Evolutionary conservation across 257 asterid genomes (phyloP).

Genomic region (Paulownia fortunei): DNA sequence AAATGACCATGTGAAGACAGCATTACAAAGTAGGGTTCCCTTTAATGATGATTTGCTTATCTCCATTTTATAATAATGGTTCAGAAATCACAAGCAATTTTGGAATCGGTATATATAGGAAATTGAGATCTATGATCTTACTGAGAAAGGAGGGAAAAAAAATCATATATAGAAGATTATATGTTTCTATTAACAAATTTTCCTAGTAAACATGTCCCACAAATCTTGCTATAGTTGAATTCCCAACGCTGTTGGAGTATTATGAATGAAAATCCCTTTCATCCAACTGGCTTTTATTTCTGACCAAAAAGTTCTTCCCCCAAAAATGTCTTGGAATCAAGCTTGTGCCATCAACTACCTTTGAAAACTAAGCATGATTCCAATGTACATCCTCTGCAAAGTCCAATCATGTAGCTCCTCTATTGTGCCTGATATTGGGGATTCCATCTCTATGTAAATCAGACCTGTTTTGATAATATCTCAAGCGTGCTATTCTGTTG

Average conservation of each 20-base stretch:
- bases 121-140: neutral
- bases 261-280: neutral
- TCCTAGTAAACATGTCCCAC: neutral
- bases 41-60: too few relatives aligned
- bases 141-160: neutral
- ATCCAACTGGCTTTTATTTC: neutral
- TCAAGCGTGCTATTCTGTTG: neutral
- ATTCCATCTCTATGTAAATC: too few relatives aligned
- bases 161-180: neutral
- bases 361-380: neutral
- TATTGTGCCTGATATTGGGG: too few relatives aligned
- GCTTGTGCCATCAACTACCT: neutral
- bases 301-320: neutral
- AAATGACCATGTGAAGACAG: too few relatives aligned
- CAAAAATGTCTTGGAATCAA: neutral
- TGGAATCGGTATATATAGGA: neutral
- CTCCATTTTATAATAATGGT: neutral
- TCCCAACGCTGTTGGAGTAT: neutral
- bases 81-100: too few relatives aligned
- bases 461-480: too few relatives aligned
- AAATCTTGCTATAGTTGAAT: neutral
- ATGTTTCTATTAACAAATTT: neutral
- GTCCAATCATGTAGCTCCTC: neutral
- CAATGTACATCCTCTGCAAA: neutral
- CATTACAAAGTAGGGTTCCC: too few relatives aligned